Percentiles rank a stretch among this genome's conserved stretches.
Evolutionary conservation across 306 rosid species (phyloP).

Genomic region (Mimosa bimucronata): DNA sequence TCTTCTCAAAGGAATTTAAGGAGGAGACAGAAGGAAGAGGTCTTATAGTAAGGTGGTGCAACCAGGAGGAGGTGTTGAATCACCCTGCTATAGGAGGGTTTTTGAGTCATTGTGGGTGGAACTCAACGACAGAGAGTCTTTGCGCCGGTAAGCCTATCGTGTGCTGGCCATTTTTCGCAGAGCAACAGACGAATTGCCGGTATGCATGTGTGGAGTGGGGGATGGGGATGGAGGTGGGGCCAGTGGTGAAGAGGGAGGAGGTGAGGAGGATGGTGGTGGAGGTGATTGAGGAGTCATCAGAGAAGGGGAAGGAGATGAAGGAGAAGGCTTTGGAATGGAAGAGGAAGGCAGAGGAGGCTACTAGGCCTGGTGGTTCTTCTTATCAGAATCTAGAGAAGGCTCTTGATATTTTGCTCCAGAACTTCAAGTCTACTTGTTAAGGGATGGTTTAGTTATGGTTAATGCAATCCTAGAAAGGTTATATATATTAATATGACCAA

Average conservation of each 20-base stretch:
- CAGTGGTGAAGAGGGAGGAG: constrained; percentile 1
- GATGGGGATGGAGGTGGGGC: constrained; percentile 14
- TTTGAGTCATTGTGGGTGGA: constrained; percentile 23
- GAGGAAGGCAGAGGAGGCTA: constrained; percentile 20
- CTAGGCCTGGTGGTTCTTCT: constrained; percentile 10
- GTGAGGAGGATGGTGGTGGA: constrained; percentile 14
- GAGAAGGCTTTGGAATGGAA: constrained; percentile 24
- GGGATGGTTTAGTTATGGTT: background rate
- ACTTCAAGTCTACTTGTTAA: background rate
- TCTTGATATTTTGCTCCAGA: background rate
- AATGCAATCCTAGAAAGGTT: background rate
- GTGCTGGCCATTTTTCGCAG: constrained; percentile 40
- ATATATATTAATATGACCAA: too few species aligned
- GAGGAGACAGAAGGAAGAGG: constrained; percentile 21
- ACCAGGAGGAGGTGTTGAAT: constrained; percentile 34
- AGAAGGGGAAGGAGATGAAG: constrained; percentile 15
- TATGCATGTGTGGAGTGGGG: constrained; percentile 39
- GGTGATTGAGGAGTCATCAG: constrained; percentile 1
- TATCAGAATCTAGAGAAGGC: background rate
- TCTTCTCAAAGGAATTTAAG: constrained; percentile 14
- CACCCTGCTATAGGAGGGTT: constrained; percentile 27
- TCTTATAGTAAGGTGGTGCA: constrained; percentile 32
- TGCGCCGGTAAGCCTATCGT: constrained; percentile 30
- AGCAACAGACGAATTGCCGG: constrained; percentile 29
- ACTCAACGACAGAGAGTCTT: constrained; percentile 20